Base-by-base conservation (phyloP, 345 rosid species). In the Luvunga scandens region DNA sequence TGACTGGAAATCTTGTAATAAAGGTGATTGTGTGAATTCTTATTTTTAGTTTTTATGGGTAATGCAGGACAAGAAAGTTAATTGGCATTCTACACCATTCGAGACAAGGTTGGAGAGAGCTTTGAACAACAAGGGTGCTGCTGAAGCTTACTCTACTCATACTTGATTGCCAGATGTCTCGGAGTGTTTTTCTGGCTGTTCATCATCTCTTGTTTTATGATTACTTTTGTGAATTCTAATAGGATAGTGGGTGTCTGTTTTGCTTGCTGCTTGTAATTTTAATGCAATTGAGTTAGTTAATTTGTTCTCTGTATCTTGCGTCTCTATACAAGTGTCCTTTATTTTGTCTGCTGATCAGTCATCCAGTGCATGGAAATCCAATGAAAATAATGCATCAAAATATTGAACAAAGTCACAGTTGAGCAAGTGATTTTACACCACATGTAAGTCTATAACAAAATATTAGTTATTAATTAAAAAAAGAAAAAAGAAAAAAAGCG, bases 21-120 rank as follows among this genome's bases (percentile, higher is more conserved):
- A 34, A 34, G 69, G 65, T 55, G 69, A 53, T 69, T 5, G 63
- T 55, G 77, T 55, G 74, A 61, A 38, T 75, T 67, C 45, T 82
- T 71, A 72, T 76, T 56, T 73, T 56, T 21, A 59, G 66, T 42
- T 80, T 83, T 13, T 64, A 45, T 80, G 76, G 69, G 36, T 72
- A 1, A 9, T 89, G 94, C 95, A 94, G 98, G 99, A 96, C 75
- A 94, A 85, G 84, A 90, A 80, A 69, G 98, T 94, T 81, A 91
- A 90, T 60, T 94, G 95, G 98, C 90, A 94, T 70, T 88, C 95
- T 31, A 96, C 98, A 16, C 99, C 99, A 50, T 96, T 92, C 77
- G 98, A 92, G 85, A 89, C 90, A 12, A 89, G 97, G 88, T 82
- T 96, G 86, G 99, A 96, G 89, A 91, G 91, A 90, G 98, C 97